These are phyloP conservation scores for Kodamaea nitidulidarum DNA, from an alignment of 805 yeast species.

Conservation along the genomic window DNA sequence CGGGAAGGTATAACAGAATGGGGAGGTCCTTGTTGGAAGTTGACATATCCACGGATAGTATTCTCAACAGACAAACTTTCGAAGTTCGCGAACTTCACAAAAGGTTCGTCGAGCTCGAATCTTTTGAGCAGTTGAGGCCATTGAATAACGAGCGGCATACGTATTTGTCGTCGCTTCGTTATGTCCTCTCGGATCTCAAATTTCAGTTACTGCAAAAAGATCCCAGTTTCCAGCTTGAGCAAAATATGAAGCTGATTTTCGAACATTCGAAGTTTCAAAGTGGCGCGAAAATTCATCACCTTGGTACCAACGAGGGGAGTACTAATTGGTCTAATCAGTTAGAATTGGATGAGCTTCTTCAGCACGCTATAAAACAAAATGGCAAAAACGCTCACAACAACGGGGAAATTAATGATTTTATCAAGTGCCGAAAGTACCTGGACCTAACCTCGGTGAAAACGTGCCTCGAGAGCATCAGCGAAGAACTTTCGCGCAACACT, in stretches of 20 bases:
- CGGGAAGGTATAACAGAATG: conserved; percentile 42
- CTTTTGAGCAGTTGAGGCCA: conserved; percentile 7
- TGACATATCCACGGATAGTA: conserved; percentile 60
- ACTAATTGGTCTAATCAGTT: conserved; percentile 30
- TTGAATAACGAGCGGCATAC: conserved; percentile 15
- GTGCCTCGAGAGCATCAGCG: neutral
- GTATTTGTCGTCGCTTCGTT: conserved; percentile 45
- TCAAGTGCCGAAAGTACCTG: neutral
- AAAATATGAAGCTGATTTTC: conserved; percentile 9
- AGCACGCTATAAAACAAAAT: conserved; percentile 26
- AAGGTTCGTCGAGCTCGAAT: conserved; percentile 39
- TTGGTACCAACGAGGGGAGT: conserved; percentile 18
- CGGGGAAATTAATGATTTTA: neutral
- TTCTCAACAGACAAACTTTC: conserved; percentile 50
- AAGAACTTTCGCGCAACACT: no score
- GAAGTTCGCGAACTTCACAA: conserved; percentile 47
- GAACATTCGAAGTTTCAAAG: conserved; percentile 6
- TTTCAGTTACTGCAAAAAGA: conserved; percentile 45
- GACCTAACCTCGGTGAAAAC: neutral
- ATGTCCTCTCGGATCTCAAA: conserved; percentile 56
- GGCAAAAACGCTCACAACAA: neutral
- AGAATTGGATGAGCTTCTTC: conserved; percentile 26
- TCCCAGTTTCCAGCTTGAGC: conserved; percentile 8
- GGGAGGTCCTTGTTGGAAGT: conserved; percentile 67
- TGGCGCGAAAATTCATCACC: conserved; percentile 2